These are phyloP conservation scores for Pisolithus albus DNA, from an alignment of 768 basidiomycete genomes.

Conservation along the genomic window DNA sequence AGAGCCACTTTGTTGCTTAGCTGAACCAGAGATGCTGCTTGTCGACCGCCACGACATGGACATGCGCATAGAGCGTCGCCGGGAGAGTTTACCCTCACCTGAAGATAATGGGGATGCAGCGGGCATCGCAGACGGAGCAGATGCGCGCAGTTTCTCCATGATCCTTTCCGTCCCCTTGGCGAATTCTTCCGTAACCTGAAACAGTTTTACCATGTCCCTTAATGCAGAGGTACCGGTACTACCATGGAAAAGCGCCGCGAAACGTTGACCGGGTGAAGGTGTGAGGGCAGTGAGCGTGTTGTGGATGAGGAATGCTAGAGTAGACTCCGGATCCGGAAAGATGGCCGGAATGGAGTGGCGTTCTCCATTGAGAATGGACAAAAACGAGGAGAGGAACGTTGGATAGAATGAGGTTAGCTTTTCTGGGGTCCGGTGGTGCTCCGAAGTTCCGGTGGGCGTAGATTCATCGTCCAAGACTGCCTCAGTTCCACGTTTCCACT, in stretches of 20 bases:
- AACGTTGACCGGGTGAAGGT: slow-evolving; percentile 75
- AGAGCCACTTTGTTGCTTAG: slow-evolving; percentile 10
- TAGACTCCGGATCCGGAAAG: slow-evolving; percentile 76
- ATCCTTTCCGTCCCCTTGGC: slow-evolving; percentile 65
- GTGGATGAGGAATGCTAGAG: slow-evolving; percentile 76
- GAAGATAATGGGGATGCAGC: slow-evolving; percentile 15
- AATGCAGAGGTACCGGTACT: slow-evolving; percentile 54
- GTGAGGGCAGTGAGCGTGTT: slow-evolving; percentile 72
- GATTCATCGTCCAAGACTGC: slow-evolving; percentile 36
- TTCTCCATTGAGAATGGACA: slow-evolving; percentile 62
- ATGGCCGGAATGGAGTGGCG: slow-evolving; percentile 70
- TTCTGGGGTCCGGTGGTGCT: slow-evolving; percentile 38
- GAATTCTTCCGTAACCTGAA: slow-evolving; percentile 78
- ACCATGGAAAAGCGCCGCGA: slow-evolving; percentile 61
- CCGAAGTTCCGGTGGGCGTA: slow-evolving; percentile 17
- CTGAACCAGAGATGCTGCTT: slow-evolving; percentile 8
- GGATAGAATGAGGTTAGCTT: slow-evolving; percentile 63
- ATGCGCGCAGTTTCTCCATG: slow-evolving; percentile 61
- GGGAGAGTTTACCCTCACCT: slow-evolving; percentile 26
- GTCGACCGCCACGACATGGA: slow-evolving; percentile 56
- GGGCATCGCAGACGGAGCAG: slow-evolving; percentile 16
- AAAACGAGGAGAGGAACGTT: slow-evolving; percentile 66
- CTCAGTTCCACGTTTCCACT: slow-evolving; percentile 62
- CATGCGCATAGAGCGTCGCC: slow-evolving; percentile 56
- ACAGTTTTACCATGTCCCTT: slow-evolving; percentile 61